These are phyloP conservation scores for Puccinia novopanici DNA, from an alignment of 1,284 basidiomycete species.

Conservation along the genomic window DNA sequence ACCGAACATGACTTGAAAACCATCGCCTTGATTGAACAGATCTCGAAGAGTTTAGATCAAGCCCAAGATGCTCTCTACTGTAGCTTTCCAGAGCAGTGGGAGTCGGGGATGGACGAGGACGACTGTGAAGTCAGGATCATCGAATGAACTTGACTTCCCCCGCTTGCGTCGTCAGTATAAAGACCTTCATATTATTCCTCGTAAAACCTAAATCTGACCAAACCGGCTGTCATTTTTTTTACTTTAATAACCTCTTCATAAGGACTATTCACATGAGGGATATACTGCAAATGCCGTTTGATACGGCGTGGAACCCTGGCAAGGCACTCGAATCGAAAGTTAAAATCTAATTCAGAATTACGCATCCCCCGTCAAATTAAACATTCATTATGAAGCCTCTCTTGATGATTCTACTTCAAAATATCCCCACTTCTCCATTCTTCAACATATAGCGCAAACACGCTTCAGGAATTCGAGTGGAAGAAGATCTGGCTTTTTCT, in stretches of 20 bases:
- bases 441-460: no score
- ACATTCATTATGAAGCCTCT: no score
- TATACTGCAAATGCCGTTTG: no score
- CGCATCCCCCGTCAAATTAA: no score
- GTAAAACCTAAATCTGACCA: background rate
- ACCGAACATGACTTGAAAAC: slow-evolving; percentile 26
- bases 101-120: slow-evolving; percentile 13
- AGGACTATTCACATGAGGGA: no score
- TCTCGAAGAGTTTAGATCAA: slow-evolving; percentile 21
- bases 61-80: slow-evolving; percentile 36
- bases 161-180: background rate
- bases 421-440: no score
- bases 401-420: no score
- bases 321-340: no score
- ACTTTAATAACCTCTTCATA: background rate
- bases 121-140: slow-evolving; percentile 3
- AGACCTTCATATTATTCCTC: background rate
- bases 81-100: background rate
- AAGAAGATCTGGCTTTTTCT: no score
- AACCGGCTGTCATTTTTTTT: background rate
- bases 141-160: background rate
- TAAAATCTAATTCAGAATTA: no score
- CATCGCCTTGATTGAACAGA: slow-evolving; percentile 25
- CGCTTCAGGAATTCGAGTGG: no score
- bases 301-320: no score